Conservation (phyloP, 768 basidiomycete species). For the Mycena galopus region DNA sequence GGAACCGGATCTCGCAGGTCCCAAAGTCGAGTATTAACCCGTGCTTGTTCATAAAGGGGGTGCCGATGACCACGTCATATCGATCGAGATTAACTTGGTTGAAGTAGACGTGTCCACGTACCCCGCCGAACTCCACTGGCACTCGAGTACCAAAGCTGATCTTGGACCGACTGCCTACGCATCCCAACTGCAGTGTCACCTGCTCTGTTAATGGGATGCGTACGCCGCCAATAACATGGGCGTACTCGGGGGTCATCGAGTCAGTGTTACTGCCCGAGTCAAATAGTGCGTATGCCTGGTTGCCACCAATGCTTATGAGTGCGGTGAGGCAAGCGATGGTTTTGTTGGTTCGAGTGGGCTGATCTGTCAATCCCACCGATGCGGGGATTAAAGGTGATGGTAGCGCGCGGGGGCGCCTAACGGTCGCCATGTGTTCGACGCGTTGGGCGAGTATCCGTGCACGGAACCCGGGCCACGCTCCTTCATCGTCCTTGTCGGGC, state of each 20-base stretch:
- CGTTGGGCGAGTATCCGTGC: too few relatives aligned
- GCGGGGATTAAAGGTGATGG: too few relatives aligned
- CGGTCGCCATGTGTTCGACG: too few relatives aligned
- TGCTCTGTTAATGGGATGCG: too few relatives aligned
- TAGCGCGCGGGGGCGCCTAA: too few relatives aligned
- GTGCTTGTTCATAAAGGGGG: background rate
- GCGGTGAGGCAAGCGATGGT: background rate
- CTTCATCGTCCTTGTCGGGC: too few relatives aligned
- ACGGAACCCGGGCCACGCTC: too few relatives aligned
- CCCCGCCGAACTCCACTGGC: background rate
- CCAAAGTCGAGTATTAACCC: background rate
- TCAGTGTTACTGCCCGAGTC: constrained; percentile 4
- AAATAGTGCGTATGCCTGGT: constrained; percentile 28
- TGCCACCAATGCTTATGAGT: too few relatives aligned
- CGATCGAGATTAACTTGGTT: background rate
- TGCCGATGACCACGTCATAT: background rate
- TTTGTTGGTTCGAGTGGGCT: too few relatives aligned
- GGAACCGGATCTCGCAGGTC: background rate
- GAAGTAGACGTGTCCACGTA: background rate
- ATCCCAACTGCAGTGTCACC: background rate
- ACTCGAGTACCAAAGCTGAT: background rate
- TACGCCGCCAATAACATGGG: too few relatives aligned
- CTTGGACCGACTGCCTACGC: background rate
- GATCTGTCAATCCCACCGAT: too few relatives aligned
- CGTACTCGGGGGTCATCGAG: background rate